Percentiles rank a stretch among this genome's conserved stretches.
phyloP scores from a whole-genome alignment of 441 rosid genomes.

The Arabidopsis lyrata region DNA sequence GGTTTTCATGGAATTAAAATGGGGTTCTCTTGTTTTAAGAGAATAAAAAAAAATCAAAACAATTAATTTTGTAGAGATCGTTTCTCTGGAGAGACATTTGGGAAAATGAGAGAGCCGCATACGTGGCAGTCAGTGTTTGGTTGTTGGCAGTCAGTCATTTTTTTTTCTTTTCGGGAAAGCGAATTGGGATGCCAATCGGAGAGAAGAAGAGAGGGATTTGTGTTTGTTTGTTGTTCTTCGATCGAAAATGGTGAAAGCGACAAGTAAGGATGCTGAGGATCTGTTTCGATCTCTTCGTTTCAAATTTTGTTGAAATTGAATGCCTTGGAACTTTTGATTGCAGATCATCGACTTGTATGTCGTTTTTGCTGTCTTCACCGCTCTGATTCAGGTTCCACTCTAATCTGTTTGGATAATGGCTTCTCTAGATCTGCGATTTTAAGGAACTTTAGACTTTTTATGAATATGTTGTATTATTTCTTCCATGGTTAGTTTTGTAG shows the following conservation, averaged over 20 bases:
- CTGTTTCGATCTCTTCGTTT: slow-evolving; percentile 78
- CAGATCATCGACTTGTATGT: slow-evolving; percentile 93
- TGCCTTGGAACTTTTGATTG: not conserved
- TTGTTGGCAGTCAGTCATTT: too few relatives aligned
- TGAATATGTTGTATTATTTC: not conserved
- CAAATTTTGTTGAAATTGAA: slow-evolving; percentile 7
- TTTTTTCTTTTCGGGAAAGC: too few relatives aligned
- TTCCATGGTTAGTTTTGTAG: not conserved
- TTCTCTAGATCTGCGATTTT: slow-evolving; percentile 33
- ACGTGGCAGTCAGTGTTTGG: too few relatives aligned
- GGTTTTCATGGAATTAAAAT: too few relatives aligned
- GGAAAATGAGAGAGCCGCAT: too few relatives aligned
- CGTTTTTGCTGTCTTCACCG: slow-evolving; percentile 80
- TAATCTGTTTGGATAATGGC: not conserved
- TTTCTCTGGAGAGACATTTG: too few relatives aligned
- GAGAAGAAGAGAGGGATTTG: slow-evolving; percentile 11
- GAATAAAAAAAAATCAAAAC: too few relatives aligned
- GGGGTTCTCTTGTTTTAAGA: too few relatives aligned
- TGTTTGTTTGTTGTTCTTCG: slow-evolving; percentile 11
- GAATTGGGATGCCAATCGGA: too few relatives aligned
- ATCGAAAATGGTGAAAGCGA: slow-evolving; percentile 74
- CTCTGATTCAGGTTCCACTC: slow-evolving; percentile 77
- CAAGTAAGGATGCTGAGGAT: slow-evolving; percentile 75
- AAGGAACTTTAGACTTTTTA: not conserved
- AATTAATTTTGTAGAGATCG: too few relatives aligned